Evolutionary conservation across 805 yeast genomes (phyloP), one percentile per base, ranked within the genome.

Genomic region (Yarrowia divulgata): DNA sequence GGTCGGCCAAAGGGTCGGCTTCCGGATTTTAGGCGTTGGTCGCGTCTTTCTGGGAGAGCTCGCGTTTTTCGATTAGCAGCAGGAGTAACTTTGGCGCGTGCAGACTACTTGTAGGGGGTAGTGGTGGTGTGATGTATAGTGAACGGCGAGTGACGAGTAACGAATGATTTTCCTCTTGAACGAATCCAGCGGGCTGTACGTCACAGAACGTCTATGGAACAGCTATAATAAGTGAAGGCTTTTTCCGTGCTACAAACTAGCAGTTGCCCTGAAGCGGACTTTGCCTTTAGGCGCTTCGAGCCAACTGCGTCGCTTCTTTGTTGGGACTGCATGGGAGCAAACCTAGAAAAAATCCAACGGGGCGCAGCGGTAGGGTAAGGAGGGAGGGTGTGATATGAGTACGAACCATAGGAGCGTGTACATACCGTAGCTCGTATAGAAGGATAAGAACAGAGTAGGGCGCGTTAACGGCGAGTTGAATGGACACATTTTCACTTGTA

Each of bases 311-410:
- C 18, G 19, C 35, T 45, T 39, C 60, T 54, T 54, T 54, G 60
- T 54, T 54, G 60, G 60, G 60, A 7, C 32, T 54, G 60, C 60
- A 54, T 54, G 23, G 60, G 45, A 54, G 60, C 35, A 37, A 54
- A 54, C 60, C 23, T 39, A n/a, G 60, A 49, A 16, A 9, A 16
- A 32, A 5, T 48, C 39, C 60, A 54, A 37, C 60, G 60, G 60
- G 60, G 60, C 60, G 60, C 60, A 54, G 60, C 60, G 45, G 60
- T 54, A 54, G 60, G 60, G 60, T 54, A 54, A 54, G 29, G 3
- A 23, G 29, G 29, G 29, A 23, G 4, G 29, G 29, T 23, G 29
- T 23, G 29, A 23, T 23, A 40, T n/a, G 16, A 39, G 42, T 1
- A 39, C 4, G 16, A 39, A 13, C 42, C 16, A 14, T 39, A 14